Evolutionary conservation across 1,284 basidiomycete species (phyloP), one percentile per base, ranked within the genome.

Genomic region (Puccinia novopanici): DNA sequence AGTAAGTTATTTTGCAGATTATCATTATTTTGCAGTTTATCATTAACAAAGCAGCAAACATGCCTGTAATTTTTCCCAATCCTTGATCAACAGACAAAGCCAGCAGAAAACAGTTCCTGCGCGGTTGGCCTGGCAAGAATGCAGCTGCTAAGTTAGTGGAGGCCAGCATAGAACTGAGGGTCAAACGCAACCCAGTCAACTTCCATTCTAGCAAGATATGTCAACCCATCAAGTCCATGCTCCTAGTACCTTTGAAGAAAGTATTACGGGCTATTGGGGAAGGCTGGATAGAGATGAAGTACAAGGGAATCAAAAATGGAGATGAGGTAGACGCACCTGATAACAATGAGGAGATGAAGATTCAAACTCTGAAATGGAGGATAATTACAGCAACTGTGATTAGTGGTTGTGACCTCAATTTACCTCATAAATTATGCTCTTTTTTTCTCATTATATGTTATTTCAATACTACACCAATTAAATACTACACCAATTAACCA

Each of bases 281-380:
- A 68, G 67, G 67, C 17, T 68, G 67, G 48, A 50, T 68, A 27
- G n/a, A n/a, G n/a, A n/a, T n/a, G n/a, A n/a, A n/a, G n/a, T n/a
- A n/a, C n/a, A n/a, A n/a, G n/a, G n/a, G n/a, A n/a, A n/a, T n/a
- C n/a, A n/a, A n/a, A n/a, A n/a, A n/a, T n/a, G n/a, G n/a, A n/a
- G n/a, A n/a, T n/a, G n/a, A n/a, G n/a, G n/a, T n/a, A n/a, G n/a
- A n/a, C n/a, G n/a, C n/a, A n/a, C n/a, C n/a, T n/a, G n/a, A n/a
- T n/a, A n/a, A n/a, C n/a, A n/a, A n/a, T n/a, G n/a, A n/a, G n/a
- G n/a, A n/a, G n/a, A n/a, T n/a, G n/a, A n/a, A n/a, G n/a, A n/a
- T n/a, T n/a, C n/a, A n/a, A n/a, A n/a, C n/a, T n/a, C n/a, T n/a
- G n/a, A n/a, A n/a, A n/a, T n/a, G n/a, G n/a, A n/a, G n/a, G n/a